A percentile compares a stretch with the other conserved stretches of the same genome.
These are phyloP conservation scores for Euclidium syriacum DNA, from an alignment of 345 rosid species.

Conservation along the genomic window DNA sequence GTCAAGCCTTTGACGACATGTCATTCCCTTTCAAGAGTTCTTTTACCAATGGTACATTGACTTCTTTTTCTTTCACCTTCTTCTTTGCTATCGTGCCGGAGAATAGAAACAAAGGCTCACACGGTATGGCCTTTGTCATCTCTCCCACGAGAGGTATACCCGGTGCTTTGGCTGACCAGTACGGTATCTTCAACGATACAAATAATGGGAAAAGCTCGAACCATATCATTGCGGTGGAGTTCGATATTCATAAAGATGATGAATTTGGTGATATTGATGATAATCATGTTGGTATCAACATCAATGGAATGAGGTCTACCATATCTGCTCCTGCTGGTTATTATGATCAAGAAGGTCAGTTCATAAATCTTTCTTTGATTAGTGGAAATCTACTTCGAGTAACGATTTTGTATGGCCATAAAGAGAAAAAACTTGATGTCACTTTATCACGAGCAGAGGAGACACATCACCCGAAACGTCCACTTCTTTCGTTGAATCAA, in stretches of 20 bases:
- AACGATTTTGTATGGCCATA: constrained; percentile 44
- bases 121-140: constrained; percentile 27
- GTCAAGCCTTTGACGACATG: not conserved
- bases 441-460: constrained; percentile 28
- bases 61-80: constrained; percentile 3
- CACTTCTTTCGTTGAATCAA: constrained; percentile 45
- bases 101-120: not conserved
- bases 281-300: constrained; percentile 50
- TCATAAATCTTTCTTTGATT: constrained; percentile 21
- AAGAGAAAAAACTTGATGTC: constrained; percentile 25
- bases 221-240: constrained; percentile 7
- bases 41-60: not conserved
- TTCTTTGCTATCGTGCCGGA: constrained; percentile 18
- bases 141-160: constrained; percentile 23
- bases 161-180: constrained; percentile 11
- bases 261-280: not conserved
- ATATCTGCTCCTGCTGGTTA: constrained; percentile 29
- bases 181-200: not conserved
- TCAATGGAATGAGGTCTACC: constrained; percentile 32
- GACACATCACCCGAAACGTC: too few species aligned
- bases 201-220: constrained; percentile 7
- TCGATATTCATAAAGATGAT: constrained; percentile 10
- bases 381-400: constrained; percentile 36
- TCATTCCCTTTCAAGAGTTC: constrained; percentile 2
- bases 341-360: constrained; percentile 4